These are phyloP conservation scores for Calocybe cyanea DNA, from an alignment of 768 basidiomycete genomes.

Conservation along the genomic window DNA sequence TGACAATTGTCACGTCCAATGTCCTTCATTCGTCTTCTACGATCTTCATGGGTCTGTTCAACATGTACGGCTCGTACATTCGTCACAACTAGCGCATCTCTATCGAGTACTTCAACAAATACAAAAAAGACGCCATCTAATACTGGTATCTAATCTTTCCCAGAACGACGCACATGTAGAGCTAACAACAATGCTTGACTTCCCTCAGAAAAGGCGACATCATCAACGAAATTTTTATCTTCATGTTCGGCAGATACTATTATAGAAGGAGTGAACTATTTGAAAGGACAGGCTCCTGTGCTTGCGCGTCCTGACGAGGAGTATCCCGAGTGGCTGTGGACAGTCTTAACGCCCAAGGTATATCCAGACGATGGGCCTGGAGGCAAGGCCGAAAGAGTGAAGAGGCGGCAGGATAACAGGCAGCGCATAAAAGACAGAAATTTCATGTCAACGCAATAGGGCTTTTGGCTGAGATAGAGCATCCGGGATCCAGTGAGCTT, in stretches of 20 bases:
- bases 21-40: slow-evolving; percentile 22
- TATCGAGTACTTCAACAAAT: slow-evolving; percentile 1
- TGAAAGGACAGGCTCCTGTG: slow-evolving; percentile 78
- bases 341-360: slow-evolving; percentile 55
- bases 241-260: slow-evolving; percentile 72
- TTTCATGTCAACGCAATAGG: slow-evolving; percentile 78
- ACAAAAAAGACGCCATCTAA: slow-evolving; percentile 10
- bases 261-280: slow-evolving; percentile 75
- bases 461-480: not conserved
- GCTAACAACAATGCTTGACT: too few relatives aligned
- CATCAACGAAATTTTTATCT: slow-evolving; percentile 33
- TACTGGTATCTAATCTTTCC: slow-evolving; percentile 10
- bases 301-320: slow-evolving; percentile 75
- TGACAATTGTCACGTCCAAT: slow-evolving; percentile 22
- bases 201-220: slow-evolving; percentile 13
- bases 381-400: slow-evolving; percentile 56
- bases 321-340: slow-evolving; percentile 92
- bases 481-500: not conserved
- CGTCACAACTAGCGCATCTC: slow-evolving; percentile 9
- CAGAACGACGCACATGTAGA: too few relatives aligned
- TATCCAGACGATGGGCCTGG: slow-evolving; percentile 72
- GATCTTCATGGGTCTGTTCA: slow-evolving; percentile 16
- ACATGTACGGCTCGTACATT: slow-evolving; percentile 13
- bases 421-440: slow-evolving; percentile 78
- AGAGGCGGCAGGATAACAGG: slow-evolving; percentile 57